Conservation (phyloP, 73 alveolate species). For the Paramecium biaurelia region DNA sequence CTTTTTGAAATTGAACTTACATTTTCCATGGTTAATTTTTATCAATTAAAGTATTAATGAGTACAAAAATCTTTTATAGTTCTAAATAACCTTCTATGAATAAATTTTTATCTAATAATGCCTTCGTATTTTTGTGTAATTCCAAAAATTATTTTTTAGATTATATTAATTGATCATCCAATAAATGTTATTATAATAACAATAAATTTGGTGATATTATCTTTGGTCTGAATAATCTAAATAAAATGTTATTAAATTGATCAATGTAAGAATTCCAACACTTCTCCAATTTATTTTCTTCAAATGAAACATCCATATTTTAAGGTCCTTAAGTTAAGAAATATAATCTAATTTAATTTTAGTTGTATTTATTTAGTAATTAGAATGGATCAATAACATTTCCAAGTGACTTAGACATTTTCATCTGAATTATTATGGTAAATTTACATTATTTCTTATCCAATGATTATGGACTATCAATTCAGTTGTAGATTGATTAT, state of each 20-base stretch:
- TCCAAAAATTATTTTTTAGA: background rate
- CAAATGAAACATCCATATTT: slow-evolving; percentile 67
- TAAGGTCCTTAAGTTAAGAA: slow-evolving; percentile 78
- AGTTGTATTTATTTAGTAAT: slow-evolving; percentile 53
- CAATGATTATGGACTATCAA: slow-evolving; percentile 79
- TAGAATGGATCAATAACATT: slow-evolving; percentile 79
- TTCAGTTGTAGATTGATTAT: slow-evolving; percentile 60
- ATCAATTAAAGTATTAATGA: background rate
- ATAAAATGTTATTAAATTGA: slow-evolving; percentile 3
- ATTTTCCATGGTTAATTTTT: background rate
- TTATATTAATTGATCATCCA: background rate
- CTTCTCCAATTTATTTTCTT: slow-evolving; percentile 27
- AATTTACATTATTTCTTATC: slow-evolving; percentile 67
- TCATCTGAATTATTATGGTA: slow-evolving; percentile 13
- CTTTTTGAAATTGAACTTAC: background rate
- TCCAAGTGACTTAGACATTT: slow-evolving; percentile 82
- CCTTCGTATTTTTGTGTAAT: background rate
- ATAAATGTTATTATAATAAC: background rate
- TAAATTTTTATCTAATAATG: background rate
- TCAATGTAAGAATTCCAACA: slow-evolving; percentile 41
- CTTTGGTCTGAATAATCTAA: slow-evolving; percentile 10
- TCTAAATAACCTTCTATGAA: background rate
- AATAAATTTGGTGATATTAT: background rate
- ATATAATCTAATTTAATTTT: slow-evolving; percentile 67
- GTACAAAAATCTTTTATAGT: background rate